phyloP scores from a whole-genome alignment of 2,329 filamentous ascomycete species.

The Colletotrichum cordylinicola region DNA sequence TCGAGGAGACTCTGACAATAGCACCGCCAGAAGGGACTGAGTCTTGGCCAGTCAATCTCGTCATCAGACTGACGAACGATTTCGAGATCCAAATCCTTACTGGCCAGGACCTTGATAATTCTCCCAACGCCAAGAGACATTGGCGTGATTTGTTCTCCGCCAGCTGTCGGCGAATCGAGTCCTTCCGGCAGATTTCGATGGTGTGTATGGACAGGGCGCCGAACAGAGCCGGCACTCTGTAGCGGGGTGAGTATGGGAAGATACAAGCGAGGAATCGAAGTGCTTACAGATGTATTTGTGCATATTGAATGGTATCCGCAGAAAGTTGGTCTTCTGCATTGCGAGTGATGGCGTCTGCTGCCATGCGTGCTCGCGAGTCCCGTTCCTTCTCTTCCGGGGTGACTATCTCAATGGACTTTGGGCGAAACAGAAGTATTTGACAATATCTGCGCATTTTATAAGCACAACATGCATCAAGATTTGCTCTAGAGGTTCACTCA shows the following conservation, averaged over 20 bases:
- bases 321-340: conserved; percentile 10
- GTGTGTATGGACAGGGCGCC: conserved; percentile 5
- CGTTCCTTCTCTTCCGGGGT: not conserved
- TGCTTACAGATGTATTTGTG: not conserved
- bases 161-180: not conserved
- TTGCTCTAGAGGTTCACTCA: not conserved
- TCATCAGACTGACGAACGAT: not conserved
- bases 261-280: no score
- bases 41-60: not conserved
- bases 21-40: not conserved
- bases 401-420: not conserved
- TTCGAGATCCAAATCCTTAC: conserved; percentile 1
- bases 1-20: not conserved
- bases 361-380: not conserved
- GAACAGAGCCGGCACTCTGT: conserved; percentile 3
- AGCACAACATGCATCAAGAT: not conserved
- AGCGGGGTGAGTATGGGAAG: not conserved
- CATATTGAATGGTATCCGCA: not conserved
- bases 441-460: not conserved
- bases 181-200: not conserved
- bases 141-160: conserved; percentile 9
- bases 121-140: not conserved
- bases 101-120: conserved; percentile 9
- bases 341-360: conserved; percentile 7
- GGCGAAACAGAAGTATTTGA: not conserved